Evolutionary conservation across 768 basidiomycete species (phyloP), one percentile per base, ranked within the genome.

Genomic region (Agaricus bisporus): DNA sequence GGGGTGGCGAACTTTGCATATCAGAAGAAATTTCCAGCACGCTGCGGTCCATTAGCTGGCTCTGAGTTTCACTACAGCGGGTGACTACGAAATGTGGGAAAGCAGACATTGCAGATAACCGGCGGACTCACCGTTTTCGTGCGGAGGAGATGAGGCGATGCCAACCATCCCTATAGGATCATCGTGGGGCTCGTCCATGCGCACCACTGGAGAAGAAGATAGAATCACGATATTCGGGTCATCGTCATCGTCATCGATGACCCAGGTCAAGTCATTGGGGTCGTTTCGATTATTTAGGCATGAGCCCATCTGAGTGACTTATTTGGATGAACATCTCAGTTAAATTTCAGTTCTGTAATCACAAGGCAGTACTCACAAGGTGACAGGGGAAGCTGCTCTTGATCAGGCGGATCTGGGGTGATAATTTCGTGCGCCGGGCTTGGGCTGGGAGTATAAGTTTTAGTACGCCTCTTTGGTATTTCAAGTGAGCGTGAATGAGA

Each of bases 181-280:
- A 51, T 66, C 61, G 39, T 44, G 20, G 12, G 18, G 49, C 2
- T 18, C 37, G 17, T 49, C 52, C 45, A 57, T 58, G 51, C 51
- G 56, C 7, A 56, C 12, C 25, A 64, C 39, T 8, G 81, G 81
- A 3, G 82, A 75, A 18, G 83, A 83, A 47, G 71, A 68, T n/a
- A 79, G 46, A 37, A 83, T 76, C 9, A 71, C 73, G 42, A 83
- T 78, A 56, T 85, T 81, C 48, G 53, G 53, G 32, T 32, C 32
- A 29, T 85, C 84, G 48, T 86, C 83, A 53, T 82, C 83, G 22
- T 82, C 73, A 37, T 79, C 83, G 9, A 87, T 64, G 18, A 88
- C 68, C 85, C 85, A 87, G 2, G 79, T 76, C 68, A 87, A 82
- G 59, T 74, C 74, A 45, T 73, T 65, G 36, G 70, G 63, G 15